Evolutionary conservation across 2,329 filamentous ascomycete genomes (phyloP).

Genomic region (Kalmusia sp.): DNA sequence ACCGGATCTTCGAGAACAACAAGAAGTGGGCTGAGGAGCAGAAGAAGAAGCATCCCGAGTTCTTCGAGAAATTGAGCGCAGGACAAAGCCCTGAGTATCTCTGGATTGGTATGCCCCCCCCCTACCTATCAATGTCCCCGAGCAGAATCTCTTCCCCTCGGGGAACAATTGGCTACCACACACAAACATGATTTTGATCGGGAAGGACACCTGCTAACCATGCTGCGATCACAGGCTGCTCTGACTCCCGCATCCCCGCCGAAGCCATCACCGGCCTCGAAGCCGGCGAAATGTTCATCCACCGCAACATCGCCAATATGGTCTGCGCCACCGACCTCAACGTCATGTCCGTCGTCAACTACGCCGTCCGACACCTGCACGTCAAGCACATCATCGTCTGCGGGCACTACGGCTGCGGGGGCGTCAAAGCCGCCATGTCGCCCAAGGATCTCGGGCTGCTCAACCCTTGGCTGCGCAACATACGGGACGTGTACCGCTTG

Average conservation of each 20-base stretch:
- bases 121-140: background rate
- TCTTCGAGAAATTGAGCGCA: constrained; percentile 68
- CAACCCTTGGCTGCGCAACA: constrained; percentile 78
- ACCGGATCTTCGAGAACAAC: constrained; percentile 74
- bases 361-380: constrained; percentile 50
- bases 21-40: constrained; percentile 69
- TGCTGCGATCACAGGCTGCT: constrained; percentile 43
- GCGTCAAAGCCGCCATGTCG: constrained; percentile 68
- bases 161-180: no score
- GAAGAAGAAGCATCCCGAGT: constrained; percentile 65
- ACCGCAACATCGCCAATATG: constrained; percentile 47
- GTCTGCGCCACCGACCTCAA: constrained; percentile 50
- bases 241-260: constrained; percentile 49
- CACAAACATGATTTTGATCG: no score
- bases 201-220: no score
- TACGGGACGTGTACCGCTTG: constrained; percentile 75
- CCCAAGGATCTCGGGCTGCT: constrained; percentile 73
- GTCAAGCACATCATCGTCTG: constrained; percentile 75
- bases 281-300: constrained; percentile 43
- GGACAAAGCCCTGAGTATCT: constrained; percentile 76
- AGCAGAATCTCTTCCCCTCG: background rate
- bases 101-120: constrained; percentile 46
- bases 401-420: constrained; percentile 73
- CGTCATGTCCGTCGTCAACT: constrained; percentile 51
- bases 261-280: constrained; percentile 50